Evolutionary conservation across 2,329 filamentous ascomycete species (phyloP), one percentile per base, ranked within the genome.

Genomic region (Phyllosticta citriasiana): DNA sequence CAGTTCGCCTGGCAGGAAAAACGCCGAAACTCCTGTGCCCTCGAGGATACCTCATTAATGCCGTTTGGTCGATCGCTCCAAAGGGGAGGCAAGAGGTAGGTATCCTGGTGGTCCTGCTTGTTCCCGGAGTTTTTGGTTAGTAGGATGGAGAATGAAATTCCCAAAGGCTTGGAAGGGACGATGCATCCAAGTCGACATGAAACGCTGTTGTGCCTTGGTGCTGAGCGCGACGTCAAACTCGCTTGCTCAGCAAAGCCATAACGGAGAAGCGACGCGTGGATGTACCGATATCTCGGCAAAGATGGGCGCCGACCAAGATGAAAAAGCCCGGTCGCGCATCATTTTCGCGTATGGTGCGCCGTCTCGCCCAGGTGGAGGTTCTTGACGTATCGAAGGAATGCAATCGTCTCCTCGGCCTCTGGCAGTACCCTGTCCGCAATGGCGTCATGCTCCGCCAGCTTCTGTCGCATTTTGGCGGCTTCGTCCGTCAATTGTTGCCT

Each of bases 341-440:
- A 40, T 9, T 40, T 40, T 40, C 9, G 12, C 14, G 4, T 3
- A 16, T 40, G 25, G 55, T 40, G 58, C 33, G 58, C 30, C 25
- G 58, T 60, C 53, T 55, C 53, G 58, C 40, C 19, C 33, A 60
- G 47, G 10, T 60, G 58, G 35, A 55, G 51, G 3, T 60, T 35
- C 27, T 60, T 60, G 53, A 60, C 58, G 53, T 60, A 60, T 35
- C 58, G 58, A 40, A 60, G 58, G 58, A 60, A 60, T 30, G 58
- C 58, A 24, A 60, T 60, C 35, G 58, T 53, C 6, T 60, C 58
- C 40, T 60, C 58, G 12, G 58, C 58, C 53, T 60, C 53, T 8
- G 58, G 58, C 2, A 60, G 53, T 24, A 60, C 58, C 53, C 51
- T 55, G 24, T 60, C 58, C 35, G 55, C 16, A 35, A 55, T 53